phyloP scores from a whole-genome alignment of 2,329 filamentous ascomycete species.

The Aureobasidium sp. region DNA sequence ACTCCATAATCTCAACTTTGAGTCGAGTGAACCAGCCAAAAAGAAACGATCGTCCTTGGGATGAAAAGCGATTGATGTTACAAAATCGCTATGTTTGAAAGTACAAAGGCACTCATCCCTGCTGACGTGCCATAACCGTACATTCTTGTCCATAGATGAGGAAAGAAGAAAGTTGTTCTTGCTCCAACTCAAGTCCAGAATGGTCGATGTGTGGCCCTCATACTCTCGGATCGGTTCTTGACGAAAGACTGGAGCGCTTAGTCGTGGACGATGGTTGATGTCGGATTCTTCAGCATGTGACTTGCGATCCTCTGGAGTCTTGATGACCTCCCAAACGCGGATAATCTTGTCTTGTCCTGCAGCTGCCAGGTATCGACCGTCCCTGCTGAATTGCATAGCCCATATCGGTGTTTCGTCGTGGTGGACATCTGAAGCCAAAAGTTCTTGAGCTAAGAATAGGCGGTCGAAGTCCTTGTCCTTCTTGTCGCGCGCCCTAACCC shows the following conservation, averaged over 20 bases:
- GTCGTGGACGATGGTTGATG: constrained; percentile 38
- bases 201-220: constrained; percentile 72
- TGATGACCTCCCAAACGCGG: constrained; percentile 81
- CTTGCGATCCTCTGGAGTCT: constrained; percentile 70
- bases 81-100: constrained; percentile 91
- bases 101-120: constrained; percentile 80
- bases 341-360: constrained; percentile 83
- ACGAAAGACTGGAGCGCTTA: constrained; percentile 87
- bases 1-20: constrained; percentile 84
- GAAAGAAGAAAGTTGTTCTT: constrained; percentile 97
- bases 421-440: constrained; percentile 38
- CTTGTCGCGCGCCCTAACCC: constrained; percentile 73
- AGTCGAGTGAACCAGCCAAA: constrained; percentile 84
- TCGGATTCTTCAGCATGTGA: constrained; percentile 51
- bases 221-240: constrained; percentile 73
- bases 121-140: constrained; percentile 86
- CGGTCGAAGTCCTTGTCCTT: constrained; percentile 74
- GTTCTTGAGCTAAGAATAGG: constrained; percentile 85
- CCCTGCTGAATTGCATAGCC: constrained; percentile 87
- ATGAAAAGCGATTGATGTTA: constrained; percentile 91
- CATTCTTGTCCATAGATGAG: constrained; percentile 96
- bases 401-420: constrained; percentile 57
- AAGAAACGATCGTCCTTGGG: constrained; percentile 95
- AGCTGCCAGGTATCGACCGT: constrained; percentile 86
- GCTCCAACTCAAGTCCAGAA: constrained; percentile 93